Evolutionary conservation across 805 yeast genomes (phyloP).

Genomic region (Suhomyces sp.): DNA sequence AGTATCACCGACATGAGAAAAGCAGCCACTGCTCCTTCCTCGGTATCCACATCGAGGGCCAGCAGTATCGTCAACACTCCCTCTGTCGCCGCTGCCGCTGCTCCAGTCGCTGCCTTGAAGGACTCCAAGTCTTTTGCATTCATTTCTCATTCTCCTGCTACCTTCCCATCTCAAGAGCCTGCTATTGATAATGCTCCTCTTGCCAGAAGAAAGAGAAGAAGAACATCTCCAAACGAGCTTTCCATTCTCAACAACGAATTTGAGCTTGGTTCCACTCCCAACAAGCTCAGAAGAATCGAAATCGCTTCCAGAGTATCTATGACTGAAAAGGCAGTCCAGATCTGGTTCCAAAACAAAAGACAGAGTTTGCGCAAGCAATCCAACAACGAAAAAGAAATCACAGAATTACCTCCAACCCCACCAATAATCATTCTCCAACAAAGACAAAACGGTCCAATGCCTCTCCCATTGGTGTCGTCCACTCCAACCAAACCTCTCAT

Average conservation of each 20-base stretch:
- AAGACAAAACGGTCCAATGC: constrained; percentile 42
- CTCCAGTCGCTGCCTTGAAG: constrained; percentile 87
- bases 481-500: constrained; percentile 16
- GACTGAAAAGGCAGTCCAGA: constrained; percentile 98
- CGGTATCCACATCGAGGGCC: not conserved
- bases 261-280: constrained; percentile 74
- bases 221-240: constrained; percentile 88
- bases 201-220: constrained; percentile 91
- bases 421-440: constrained; percentile 12
- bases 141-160: constrained; percentile 88
- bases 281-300: constrained; percentile 67
- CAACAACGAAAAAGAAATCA: constrained; percentile 37
- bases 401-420: constrained; percentile 45
- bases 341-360: constrained; percentile 97
- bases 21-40: constrained; percentile 2
- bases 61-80: constrained; percentile 2
- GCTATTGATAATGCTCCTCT: constrained; percentile 85
- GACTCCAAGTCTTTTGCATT: constrained; percentile 64
- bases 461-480: constrained; percentile 17
- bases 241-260: constrained; percentile 81
- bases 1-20: constrained; percentile 9
- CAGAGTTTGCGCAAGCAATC: constrained; percentile 67
- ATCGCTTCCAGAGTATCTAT: constrained; percentile 81
- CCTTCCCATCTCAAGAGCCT: constrained; percentile 82
- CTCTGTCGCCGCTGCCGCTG: constrained; percentile 56